These are phyloP conservation scores for Daphne laureola DNA, from an alignment of 441 rosid species.

Conservation along the genomic window DNA sequence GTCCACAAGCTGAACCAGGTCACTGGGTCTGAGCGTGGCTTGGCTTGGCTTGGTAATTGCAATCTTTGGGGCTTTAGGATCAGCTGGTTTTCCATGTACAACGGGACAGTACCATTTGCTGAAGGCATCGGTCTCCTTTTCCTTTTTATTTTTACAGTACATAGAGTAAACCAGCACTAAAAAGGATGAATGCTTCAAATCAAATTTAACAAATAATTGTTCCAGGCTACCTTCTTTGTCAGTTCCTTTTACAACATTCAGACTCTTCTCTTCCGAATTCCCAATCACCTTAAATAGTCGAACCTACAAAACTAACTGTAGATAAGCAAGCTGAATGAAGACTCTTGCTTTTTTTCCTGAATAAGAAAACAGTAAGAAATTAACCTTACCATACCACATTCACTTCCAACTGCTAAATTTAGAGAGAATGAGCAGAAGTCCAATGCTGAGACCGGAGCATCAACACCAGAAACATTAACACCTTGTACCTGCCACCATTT, in stretches of 20 bases:
- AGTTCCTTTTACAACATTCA: constrained; percentile 53
- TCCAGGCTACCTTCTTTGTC: constrained; percentile 48
- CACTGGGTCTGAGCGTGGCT: no score
- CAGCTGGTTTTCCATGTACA: no score
- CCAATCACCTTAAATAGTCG: constrained; percentile 41
- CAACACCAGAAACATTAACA: constrained; percentile 26
- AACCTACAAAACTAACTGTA: constrained; percentile 35
- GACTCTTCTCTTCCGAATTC: constrained; percentile 32
- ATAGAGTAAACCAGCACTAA: no score
- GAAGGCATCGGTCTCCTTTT: no score
- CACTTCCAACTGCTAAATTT: constrained; percentile 65
- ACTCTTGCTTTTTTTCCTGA: constrained; percentile 7
- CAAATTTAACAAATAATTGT: neutral
- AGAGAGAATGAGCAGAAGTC: constrained; percentile 55
- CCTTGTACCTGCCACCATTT: constrained; percentile 41
- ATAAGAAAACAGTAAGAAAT: constrained; percentile 16
- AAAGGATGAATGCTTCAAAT: no score
- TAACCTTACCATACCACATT: constrained; percentile 77
- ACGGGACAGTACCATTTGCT: no score
- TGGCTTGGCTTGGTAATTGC: no score
- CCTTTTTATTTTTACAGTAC: no score
- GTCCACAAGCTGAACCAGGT: no score
- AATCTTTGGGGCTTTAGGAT: no score
- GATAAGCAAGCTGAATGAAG: no score
- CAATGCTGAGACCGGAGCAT: constrained; percentile 54